Evolutionary conservation across 345 rosid species (phyloP).

Genomic region (Eucalyptus tenuipes): DNA sequence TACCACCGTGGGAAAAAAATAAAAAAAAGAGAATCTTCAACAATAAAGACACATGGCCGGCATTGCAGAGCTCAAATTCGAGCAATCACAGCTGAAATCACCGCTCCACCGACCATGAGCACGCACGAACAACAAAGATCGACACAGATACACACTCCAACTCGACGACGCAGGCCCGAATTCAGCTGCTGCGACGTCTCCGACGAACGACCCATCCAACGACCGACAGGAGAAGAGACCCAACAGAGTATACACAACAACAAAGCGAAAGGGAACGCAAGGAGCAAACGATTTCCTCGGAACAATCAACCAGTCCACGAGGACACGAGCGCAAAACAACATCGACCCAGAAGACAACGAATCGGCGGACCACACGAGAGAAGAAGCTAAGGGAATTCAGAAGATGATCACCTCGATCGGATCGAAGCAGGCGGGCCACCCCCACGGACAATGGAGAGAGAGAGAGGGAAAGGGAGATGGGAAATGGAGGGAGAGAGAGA

Average conservation of each 20-base stretch:
- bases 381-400: background rate
- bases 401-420: background rate
- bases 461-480: background rate
- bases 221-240: background rate
- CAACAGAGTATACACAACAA: background rate
- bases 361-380: background rate
- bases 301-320: background rate
- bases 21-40: fast-evolving
- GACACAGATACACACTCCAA: background rate
- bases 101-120: background rate
- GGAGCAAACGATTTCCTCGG: background rate
- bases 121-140: background rate
- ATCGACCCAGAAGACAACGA: background rate
- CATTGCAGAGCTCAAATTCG: background rate
- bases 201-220: background rate
- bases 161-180: background rate
- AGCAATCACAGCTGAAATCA: background rate
- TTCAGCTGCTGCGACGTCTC: background rate
- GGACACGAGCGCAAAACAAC: background rate
- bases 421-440: background rate
- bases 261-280: background rate
- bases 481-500: background rate
- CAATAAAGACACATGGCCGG: background rate
- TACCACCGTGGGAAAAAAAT: too few species aligned
- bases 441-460: background rate